phyloP scores from a whole-genome alignment of 352 stramenopile species.

The Phytophthora europaea region DNA sequence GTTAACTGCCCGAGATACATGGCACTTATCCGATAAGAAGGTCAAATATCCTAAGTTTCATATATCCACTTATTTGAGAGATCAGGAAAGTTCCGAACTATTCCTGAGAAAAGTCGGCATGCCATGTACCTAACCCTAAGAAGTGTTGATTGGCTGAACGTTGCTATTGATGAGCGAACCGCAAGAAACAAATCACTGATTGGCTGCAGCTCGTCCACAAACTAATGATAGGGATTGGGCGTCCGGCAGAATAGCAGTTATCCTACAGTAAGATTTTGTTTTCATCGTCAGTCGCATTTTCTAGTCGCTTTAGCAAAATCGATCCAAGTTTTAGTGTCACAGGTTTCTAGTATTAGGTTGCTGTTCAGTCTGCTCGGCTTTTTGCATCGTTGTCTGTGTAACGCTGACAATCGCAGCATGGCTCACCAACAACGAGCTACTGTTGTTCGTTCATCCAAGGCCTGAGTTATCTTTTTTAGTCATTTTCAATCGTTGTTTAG shows the following conservation, averaged over 20 bases:
- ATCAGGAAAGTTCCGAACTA: not conserved
- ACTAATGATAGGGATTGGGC: not conserved
- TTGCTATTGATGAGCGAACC: not conserved
- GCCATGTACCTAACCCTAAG: not conserved
- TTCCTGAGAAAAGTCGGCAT: not conserved
- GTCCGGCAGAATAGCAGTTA: not conserved
- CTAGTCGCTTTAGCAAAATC: too few species aligned
- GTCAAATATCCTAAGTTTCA: not conserved
- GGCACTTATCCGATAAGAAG: not conserved
- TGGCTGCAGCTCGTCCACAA: not conserved
- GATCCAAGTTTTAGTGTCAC: too few species aligned
- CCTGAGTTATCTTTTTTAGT: too few species aligned
- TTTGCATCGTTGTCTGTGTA: too few species aligned
- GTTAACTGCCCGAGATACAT: not conserved
- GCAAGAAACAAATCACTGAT: not conserved
- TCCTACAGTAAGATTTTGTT: not conserved
- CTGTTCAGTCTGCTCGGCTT: too few species aligned
- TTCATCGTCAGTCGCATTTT: too few species aligned
- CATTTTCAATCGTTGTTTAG: too few species aligned
- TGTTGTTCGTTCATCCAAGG: too few species aligned
- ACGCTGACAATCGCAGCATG: too few species aligned
- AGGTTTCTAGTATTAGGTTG: too few species aligned
- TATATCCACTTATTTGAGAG: not conserved
- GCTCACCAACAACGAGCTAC: too few species aligned
- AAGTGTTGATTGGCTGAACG: not conserved